Base-by-base conservation (phyloP, 257 asterid species). In the Solanum megistacrolobum region DNA sequence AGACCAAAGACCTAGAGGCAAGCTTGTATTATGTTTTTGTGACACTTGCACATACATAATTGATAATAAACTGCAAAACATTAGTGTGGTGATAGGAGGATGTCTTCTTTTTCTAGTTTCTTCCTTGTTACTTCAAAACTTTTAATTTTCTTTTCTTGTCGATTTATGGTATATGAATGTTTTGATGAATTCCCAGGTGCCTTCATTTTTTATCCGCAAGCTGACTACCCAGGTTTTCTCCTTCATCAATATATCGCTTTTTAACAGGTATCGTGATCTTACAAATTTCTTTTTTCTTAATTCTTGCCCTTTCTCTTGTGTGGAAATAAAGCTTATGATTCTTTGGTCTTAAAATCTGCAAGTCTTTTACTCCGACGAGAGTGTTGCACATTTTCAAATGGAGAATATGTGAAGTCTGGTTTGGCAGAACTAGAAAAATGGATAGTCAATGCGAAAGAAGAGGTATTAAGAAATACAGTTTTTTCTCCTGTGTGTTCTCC, bases 351-450 rank as follows among this genome's bases (percentile, higher is more conserved):
- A 85, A 78, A 69, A 13, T 85, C 0, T 88, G 83, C 86, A 92
- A 97, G 99, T 88, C 96, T 97, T 91, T 91, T 96, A 90, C 99
- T 97, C 88, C 96, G 99, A 62, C 99, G 99, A 87, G 99, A 97
- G 88, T 97, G 99, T 91, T 97, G 99, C 93, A 95, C 98, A 81
- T 97, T 97, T 91, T 91, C 98, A 79, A 97, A 97, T 90, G 99
- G 99, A 89, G 99, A 97, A 92, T 97, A 97, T 89, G 98, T 97
- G 88, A 97, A 96, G 92, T 97, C 99, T 75, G 99, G 99, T 88
- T 91, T 97, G 88, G 98, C 99, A 68, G 99, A 97, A 91, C 91
- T 97, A 90, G 99, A 97, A 85, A 97, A 95, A 89, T 97, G 99
- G 99, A 96, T 97, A 79, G 98, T 91, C 88, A 96, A 93, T 88